These are phyloP conservation scores for Zizania palustris DNA, from an alignment of 202 grass and related monocot genomes.

Conservation along the genomic window DNA sequence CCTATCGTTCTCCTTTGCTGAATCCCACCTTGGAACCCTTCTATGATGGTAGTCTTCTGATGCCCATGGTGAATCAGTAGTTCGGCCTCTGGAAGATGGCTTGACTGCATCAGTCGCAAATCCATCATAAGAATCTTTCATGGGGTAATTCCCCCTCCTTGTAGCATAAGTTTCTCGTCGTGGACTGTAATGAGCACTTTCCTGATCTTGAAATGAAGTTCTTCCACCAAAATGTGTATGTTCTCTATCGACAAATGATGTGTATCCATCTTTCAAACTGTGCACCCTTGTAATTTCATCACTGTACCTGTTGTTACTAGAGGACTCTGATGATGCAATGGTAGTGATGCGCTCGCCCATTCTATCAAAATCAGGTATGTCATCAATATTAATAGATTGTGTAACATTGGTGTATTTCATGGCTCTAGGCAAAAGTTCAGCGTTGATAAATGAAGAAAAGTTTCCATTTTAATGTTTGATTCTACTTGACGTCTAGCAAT, in stretches of 20 bases:
- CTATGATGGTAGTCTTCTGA: conserved; percentile 56
- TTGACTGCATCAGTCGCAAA: conserved; percentile 43
- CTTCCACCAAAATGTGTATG: conserved; percentile 52
- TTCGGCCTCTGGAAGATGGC: conserved; percentile 52
- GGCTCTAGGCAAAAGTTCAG: conserved; percentile 46
- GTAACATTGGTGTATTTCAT: conserved; percentile 46
- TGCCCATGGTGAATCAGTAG: conserved; percentile 56
- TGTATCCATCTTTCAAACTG: conserved; percentile 51
- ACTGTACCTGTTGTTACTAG: conserved; percentile 55
- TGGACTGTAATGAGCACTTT: conserved; percentile 49
- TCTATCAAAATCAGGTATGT: conserved; percentile 59
- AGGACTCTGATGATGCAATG: conserved; percentile 56
- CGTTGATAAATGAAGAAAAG: conserved; percentile 43
- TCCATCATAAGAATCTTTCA: conserved; percentile 61
- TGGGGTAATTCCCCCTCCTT: conserved; percentile 53
- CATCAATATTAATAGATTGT: conserved; percentile 45
- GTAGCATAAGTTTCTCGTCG: conserved; percentile 44
- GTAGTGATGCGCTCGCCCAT: conserved; percentile 59
- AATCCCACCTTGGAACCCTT: conserved; percentile 68
- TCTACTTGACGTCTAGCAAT: conserved; percentile 70
- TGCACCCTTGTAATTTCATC: conserved; percentile 58
- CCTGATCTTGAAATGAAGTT: conserved; percentile 58
- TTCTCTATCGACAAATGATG: conserved; percentile 63
- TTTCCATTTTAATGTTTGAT: conserved; percentile 49
- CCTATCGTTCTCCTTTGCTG: conserved; percentile 53